phyloP scores from a whole-genome alignment of 768 basidiomycete genomes.

The Suillus alpinus region DNA sequence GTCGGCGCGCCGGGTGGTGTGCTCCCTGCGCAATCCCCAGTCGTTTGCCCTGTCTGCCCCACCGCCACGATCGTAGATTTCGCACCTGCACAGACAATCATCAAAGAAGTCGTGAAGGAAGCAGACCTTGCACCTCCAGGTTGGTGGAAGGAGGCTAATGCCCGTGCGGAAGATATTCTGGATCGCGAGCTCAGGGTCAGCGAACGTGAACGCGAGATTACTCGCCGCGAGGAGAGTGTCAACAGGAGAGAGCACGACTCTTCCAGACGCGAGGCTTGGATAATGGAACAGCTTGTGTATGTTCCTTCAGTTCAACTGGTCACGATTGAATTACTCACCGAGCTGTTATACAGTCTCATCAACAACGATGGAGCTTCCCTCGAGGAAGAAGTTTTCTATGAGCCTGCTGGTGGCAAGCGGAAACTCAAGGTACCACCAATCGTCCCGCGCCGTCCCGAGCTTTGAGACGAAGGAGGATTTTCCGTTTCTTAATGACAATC shows the following conservation, averaged over 20 bases:
- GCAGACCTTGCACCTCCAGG: constrained; percentile 74
- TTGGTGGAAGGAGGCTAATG: constrained; percentile 68
- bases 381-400: constrained; percentile 82
- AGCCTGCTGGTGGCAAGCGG: constrained; percentile 63
- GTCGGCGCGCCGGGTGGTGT: constrained; percentile 83
- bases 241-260: constrained; percentile 87
- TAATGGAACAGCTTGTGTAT: constrained; percentile 91
- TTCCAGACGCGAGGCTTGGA: constrained; percentile 83
- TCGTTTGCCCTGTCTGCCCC: constrained; percentile 57
- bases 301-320: constrained; percentile 20
- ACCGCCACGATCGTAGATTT: constrained; percentile 55
- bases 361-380: constrained; percentile 67
- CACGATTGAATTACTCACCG: constrained; percentile 4
- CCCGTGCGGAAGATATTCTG: constrained; percentile 76
- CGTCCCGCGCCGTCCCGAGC: constrained; percentile 84
- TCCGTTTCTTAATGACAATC: constrained; percentile 34
- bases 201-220: constrained; percentile 83
- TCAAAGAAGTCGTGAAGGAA: constrained; percentile 86
- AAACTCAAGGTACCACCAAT: constrained; percentile 91
- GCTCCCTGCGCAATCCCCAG: constrained; percentile 50
- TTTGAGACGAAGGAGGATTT: constrained; percentile 90
- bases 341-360: constrained; percentile 46
- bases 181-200: constrained; percentile 84
- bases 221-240: constrained; percentile 80
- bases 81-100: constrained; percentile 70